phyloP scores from a whole-genome alignment of 2,329 filamentous ascomycete species.

The Exophiala bonariae region DNA sequence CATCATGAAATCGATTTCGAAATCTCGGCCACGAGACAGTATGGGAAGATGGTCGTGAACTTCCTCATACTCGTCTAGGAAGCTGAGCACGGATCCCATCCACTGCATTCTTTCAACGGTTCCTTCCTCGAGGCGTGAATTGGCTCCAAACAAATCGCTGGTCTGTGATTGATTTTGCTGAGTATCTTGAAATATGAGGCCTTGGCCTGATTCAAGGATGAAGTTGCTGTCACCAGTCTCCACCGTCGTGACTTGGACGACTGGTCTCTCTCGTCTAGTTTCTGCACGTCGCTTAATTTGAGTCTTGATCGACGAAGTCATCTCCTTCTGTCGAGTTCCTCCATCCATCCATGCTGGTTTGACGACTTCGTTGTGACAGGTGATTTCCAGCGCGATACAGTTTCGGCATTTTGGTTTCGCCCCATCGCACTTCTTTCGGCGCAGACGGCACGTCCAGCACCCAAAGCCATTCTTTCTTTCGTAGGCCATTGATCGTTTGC shows the following conservation, averaged over 20 bases:
- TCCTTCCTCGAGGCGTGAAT: too few relatives aligned
- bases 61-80: slow-evolving; percentile 8
- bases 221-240: slow-evolving; percentile 3
- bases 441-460: slow-evolving; percentile 40
- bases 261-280: slow-evolving; percentile 35
- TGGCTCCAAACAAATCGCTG: too few relatives aligned
- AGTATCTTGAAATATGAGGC: slow-evolving; percentile 10
- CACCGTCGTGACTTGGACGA: slow-evolving; percentile 9
- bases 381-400: slow-evolving; percentile 56
- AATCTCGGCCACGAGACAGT: slow-evolving; percentile 4
- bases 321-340: slow-evolving; percentile 49
- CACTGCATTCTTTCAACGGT: not conserved
- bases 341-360: slow-evolving; percentile 63
- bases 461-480: too few relatives aligned
- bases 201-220: not conserved
- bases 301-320: slow-evolving; percentile 54
- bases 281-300: slow-evolving; percentile 58
- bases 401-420: slow-evolving; percentile 51
- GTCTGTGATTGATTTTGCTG: not conserved
- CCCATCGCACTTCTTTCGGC: slow-evolving; percentile 64
- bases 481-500: too few relatives aligned
- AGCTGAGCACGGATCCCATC: slow-evolving; percentile 1
- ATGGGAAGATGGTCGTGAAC: slow-evolving; percentile 12
- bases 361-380: slow-evolving; percentile 51
- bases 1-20: slow-evolving; percentile 46